Conservation (phyloP, 2,329 filamentous ascomycete species). For the Sporothrix inflata region DNA sequence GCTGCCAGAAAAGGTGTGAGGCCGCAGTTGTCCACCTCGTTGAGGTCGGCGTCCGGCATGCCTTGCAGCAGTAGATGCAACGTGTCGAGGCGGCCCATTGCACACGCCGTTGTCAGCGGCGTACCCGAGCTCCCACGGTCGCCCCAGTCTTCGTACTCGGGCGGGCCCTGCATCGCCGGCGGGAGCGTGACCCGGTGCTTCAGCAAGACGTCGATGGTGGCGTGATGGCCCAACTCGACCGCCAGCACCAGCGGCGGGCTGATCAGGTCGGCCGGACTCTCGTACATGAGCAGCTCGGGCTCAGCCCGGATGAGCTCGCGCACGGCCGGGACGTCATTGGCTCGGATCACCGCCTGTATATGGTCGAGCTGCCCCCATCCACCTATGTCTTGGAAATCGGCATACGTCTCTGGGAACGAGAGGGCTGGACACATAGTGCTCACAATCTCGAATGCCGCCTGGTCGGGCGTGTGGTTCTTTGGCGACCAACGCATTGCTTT, state of each 20-base stretch:
- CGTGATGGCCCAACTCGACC: conserved; percentile 5
- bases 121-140: background rate
- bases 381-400: conserved; percentile 12
- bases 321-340: conserved; percentile 20
- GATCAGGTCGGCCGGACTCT: background rate
- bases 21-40: conserved; percentile 12
- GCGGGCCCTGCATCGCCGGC: conserved; percentile 3
- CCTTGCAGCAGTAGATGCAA: conserved; percentile 14
- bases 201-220: conserved; percentile 10
- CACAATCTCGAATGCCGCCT: conserved; percentile 15
- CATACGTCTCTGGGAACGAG: conserved; percentile 1
- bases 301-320: conserved; percentile 12
- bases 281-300: conserved; percentile 14
- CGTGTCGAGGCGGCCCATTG: conserved; percentile 17
- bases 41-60: conserved; percentile 23
- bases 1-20: conserved; percentile 14
- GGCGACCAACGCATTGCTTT: conserved; percentile 7
- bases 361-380: conserved; percentile 1
- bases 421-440: conserved; percentile 7
- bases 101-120: conserved; percentile 24
- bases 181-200: conserved; percentile 21
- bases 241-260: conserved; percentile 22
- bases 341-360: conserved; percentile 13
- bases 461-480: background rate
- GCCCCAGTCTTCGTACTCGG: conserved; percentile 15